Evolutionary conservation across 139 green algal species (phyloP).

Genomic region (Spirogloea muscicola): DNA sequence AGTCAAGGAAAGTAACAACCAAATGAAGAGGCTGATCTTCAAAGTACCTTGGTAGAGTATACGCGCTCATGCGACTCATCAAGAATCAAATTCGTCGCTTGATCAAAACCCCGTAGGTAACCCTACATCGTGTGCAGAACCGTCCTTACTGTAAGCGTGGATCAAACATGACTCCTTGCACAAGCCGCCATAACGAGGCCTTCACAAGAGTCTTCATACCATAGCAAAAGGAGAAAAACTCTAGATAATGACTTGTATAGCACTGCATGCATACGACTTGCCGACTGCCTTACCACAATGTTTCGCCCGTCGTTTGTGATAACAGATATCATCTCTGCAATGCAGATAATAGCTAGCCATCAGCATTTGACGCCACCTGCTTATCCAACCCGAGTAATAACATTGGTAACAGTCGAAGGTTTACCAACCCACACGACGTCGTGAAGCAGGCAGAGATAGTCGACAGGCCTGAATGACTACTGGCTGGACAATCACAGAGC

Average conservation of each 20-base stretch:
- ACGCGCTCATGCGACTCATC: constrained; percentile 88
- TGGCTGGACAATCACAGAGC: neutral
- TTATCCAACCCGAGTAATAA: no score
- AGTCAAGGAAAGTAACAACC: no score
- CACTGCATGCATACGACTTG: no score
- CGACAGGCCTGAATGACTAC: neutral
- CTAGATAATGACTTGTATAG: no score
- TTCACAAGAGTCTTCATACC: neutral
- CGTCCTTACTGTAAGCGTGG: neutral
- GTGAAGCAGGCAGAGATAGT: neutral
- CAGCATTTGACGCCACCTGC: no score
- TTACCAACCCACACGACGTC: neutral
- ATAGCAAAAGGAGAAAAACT: no score
- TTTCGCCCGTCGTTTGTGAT: constrained; percentile 40
- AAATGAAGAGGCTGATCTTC: no score
- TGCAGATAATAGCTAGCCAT: no score
- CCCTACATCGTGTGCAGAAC: no score
- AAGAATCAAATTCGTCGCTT: constrained; percentile 89
- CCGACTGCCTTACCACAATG: constrained; percentile 32
- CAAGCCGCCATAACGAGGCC: neutral
- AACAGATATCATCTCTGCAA: constrained; percentile 41
- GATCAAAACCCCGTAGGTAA: constrained; percentile 84
- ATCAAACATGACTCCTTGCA: neutral
- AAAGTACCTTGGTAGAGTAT: constrained; percentile 74
- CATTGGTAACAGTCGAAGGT: constrained; percentile 1